Base-by-base conservation (phyloP, 2,329 filamentous ascomycete genomes). In the Fusarium acutatum region DNA sequence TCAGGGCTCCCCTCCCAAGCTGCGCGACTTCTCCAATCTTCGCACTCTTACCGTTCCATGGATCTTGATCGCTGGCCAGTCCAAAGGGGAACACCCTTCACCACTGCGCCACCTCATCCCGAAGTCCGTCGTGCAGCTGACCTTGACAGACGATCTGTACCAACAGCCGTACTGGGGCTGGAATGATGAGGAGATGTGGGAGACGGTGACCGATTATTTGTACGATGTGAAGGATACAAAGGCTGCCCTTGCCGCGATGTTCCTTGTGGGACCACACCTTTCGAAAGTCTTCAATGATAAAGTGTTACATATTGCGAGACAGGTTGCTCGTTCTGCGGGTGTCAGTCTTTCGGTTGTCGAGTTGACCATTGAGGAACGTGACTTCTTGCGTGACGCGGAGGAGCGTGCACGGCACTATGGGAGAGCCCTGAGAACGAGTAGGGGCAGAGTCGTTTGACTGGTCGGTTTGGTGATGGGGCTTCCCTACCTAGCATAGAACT, bases 141-240 rank as follows among this genome's bases (percentile, higher is more conserved):
- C 18, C 20, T 37, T 53, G 34, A 26, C 50, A 11, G 34, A 37
- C 13, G 50, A 53, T 15, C 10, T 53, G 7, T 14, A 11, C 7
- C 24, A 10, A 37, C n/a, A 53, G 3, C n/a, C 0, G 3, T 53
- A 28, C 20, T 53, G 34, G 50, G 3, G 3, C 1, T 53, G 50
- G 50, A 6, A 0, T 0, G 4, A 2, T 3, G 0, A 3, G 17
- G 47, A 28, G 3, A 10, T 53, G 2, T 15, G 1, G 7, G 7
- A 4, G 0, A 28, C 10, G 50, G 3, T 38, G 1, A 5, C 4
- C 4, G 20, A 53, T 0, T 22, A 53, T 13, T 22, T 17, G 24
- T 0, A 6, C 7, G 20, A 53, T 6, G 6, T 37, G 24, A 26
- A 17, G 13, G 32, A 26, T 4, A 15, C 34, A 15, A 17, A 53